Base-by-base conservation (phyloP, 352 stramenopile species). In the Pythium coloratum region DNA sequence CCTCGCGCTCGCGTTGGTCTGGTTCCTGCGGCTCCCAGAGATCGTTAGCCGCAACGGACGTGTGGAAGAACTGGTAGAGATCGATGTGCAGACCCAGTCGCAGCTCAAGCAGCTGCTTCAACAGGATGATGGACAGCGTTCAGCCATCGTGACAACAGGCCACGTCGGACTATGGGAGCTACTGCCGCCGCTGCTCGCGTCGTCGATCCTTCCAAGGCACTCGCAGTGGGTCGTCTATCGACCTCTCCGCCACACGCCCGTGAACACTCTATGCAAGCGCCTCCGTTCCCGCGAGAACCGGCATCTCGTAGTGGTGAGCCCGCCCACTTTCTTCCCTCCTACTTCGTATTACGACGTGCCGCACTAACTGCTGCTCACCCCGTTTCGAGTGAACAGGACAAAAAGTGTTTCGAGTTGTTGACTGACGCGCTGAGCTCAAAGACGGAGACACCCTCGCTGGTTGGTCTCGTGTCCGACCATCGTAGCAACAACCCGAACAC, bases 221-320 rank as follows among this genome's bases (percentile, higher is more conserved):
- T 73, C 74, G 38, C 81, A 89, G 64, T 89, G 72, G 78, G 74
- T 89, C 59, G 81, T 89, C 59, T 86, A 88, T 40, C 77, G 81
- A 0, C 78, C 81, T 16, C 70, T 89, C 49, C 81, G 88, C 55
- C 69, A 86, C 36, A 18, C 18, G 10, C 40, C 63, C 26, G 57
- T 89, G 55, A 67, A 88, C 55, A 42, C 66, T n/a, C 55, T 89
- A 20, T 76, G 81, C 38, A 55, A 69, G 5, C 47, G 61, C 33
- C 77, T 84, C 36, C 78, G 81, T 30, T 24, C 62, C 2, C 73
- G 66, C 13, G 69, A 73, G 1, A 60, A 64, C 5, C 76, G 78
- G 10, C 55, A 69, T 0, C 68, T 89, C n/a, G 59, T 89, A n/a
- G 69, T 69, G 53, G 81, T 89, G 51, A 20, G 78, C 70, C 20